Conservation (phyloP, 2,329 filamentous ascomycete species). For the Hypoxylon sp. region DNA sequence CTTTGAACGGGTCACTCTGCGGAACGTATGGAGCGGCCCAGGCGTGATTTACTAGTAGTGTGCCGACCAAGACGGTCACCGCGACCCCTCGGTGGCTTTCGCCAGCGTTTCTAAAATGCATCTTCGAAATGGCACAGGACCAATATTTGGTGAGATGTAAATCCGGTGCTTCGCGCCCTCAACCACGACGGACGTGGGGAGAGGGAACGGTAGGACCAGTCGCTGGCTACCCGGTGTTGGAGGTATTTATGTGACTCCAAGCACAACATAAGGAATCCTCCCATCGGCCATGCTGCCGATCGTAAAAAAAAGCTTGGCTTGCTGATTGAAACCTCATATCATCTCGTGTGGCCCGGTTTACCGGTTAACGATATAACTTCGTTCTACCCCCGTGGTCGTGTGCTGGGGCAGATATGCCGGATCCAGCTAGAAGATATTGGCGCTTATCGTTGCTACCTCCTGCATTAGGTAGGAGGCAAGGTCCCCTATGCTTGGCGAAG, state of each 20-base stretch:
- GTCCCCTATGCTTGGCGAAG: slow-evolving; percentile 34
- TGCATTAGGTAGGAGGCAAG: slow-evolving; percentile 44
- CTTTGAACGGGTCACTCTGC: slow-evolving; percentile 60
- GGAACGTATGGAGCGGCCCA: slow-evolving; percentile 41
- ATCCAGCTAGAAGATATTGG: slow-evolving; percentile 32
- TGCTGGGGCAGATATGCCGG: slow-evolving; percentile 13
- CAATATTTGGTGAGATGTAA: slow-evolving; percentile 12
- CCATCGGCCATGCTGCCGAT: slow-evolving; percentile 25
- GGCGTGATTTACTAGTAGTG: slow-evolving; percentile 29
- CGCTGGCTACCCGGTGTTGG: slow-evolving; percentile 9
- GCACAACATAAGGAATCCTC: slow-evolving; percentile 18
- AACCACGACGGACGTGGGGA: slow-evolving; percentile 24
- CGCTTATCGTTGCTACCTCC: slow-evolving; percentile 45
- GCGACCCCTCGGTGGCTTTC: slow-evolving; percentile 30
- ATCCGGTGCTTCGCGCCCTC: slow-evolving; percentile 17
- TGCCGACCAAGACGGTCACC: slow-evolving; percentile 39
- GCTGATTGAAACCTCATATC: slow-evolving; percentile 29
- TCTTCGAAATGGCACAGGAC: slow-evolving; percentile 30
- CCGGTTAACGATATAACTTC: slow-evolving; percentile 7
- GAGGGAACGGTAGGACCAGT: slow-evolving; percentile 14
- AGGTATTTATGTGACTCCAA: slow-evolving; percentile 37
- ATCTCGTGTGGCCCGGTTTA: slow-evolving; percentile 10
- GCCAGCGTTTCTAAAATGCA: slow-evolving; percentile 39
- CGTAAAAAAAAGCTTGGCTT: slow-evolving; percentile 35
- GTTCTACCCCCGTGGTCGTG: slow-evolving; percentile 11